phyloP scores from a whole-genome alignment of 441 rosid genomes.

The Corymbia citriodora region DNA sequence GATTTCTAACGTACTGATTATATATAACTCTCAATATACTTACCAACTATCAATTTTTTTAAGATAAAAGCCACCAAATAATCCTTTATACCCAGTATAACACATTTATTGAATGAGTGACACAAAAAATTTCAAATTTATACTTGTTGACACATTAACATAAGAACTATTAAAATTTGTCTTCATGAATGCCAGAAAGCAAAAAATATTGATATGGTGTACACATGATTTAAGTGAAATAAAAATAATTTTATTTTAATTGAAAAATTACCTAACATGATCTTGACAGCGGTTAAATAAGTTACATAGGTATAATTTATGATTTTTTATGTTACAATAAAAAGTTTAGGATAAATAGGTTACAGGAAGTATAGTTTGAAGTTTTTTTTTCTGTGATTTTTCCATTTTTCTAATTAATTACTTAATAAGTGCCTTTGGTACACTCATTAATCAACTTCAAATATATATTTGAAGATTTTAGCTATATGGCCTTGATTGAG shows the following conservation, averaged over 20 bases:
- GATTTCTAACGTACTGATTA: neutral
- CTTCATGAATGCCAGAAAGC: neutral
- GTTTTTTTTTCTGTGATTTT: no score
- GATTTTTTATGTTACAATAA: neutral
- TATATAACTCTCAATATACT: neutral
- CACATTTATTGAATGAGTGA: no score
- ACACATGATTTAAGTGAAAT: neutral
- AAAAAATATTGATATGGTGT: no score
- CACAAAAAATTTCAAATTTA: no score
- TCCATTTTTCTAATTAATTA: neutral
- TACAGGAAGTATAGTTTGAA: fast-evolving
- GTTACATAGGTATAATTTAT: no score
- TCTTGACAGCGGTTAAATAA: no score
- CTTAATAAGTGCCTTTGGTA: neutral
- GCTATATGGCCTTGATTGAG: neutral
- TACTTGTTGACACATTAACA: neutral
- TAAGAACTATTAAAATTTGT: no score
- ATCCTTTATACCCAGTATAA: no score
- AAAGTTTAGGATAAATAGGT: no score
- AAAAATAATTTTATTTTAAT: no score
- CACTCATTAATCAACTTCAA: neutral
- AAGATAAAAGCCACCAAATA: neutral
- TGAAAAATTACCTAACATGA: no score
- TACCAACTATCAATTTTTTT: neutral
- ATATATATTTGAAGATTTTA: neutral